Base-by-base conservation (phyloP, 2,329 filamentous ascomycete genomes). In the Penicillium vulpinum region DNA sequence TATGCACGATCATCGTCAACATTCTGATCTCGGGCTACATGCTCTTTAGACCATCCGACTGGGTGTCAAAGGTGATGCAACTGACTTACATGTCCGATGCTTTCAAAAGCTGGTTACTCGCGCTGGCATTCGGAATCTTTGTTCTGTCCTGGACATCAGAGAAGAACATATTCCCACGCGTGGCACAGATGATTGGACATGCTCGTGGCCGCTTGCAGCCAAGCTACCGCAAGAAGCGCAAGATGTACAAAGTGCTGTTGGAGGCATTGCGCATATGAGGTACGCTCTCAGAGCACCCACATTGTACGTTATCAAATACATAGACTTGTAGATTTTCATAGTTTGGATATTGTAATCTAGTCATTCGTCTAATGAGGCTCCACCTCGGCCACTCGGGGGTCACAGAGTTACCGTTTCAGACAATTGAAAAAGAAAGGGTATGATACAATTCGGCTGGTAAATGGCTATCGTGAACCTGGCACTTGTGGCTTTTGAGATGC, bases 161-260 rank as follows among this genome's bases (percentile, higher is more conserved):
- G 75, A 82, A 83, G 54, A 83, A 85, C 53, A 38, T 94, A 5
- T 88, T 97, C 59, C 85, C 87, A 35, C 75, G 77, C 22, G 63
- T 96, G 54, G 88, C 91, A 18, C 86, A 84, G 59, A 74, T 80
- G 45, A 77, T 96, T 54, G 91, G 90, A 1, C 77, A 77, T 29
- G 63, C 82, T 16, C 88, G 86, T 69, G 76, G 82, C 49, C 76
- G 73, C n/a, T 53, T 91, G 46, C 77, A 71, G 76, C 83, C 64
- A 73, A 72, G 83, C 48, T 81, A 80, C 69, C 76, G 79, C 41
- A 97, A 97, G 79, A 86, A 88, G 76, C 84, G 92, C 62, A 96
- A 96, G 75, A 81, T 87, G 77, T 97, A 97, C 72, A 97, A 97
- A 77, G 66, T 91, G 21, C 87, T 97, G 29, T 71, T 82, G 48